Conservation (phyloP, 164 flowering plant genomes). For the Magnolia sinica region DNA sequence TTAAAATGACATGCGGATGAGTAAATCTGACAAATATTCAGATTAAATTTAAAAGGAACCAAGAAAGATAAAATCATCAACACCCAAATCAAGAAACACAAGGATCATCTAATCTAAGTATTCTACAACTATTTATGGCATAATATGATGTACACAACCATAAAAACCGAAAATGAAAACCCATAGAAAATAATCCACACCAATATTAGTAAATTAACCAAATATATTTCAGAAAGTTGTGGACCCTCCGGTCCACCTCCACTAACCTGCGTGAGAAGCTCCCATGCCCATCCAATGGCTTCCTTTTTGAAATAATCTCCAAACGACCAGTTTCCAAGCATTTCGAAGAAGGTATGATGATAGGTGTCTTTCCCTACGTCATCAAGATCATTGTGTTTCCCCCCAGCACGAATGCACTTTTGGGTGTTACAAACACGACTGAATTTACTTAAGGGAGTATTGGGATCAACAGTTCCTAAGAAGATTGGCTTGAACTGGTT, state of each 20-base stretch:
- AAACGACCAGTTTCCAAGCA: constrained; percentile 99
- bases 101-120: too few species aligned
- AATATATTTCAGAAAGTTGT: too few species aligned
- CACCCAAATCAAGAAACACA: too few species aligned
- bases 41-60: too few species aligned
- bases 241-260: background rate
- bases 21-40: too few species aligned
- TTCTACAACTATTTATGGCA: too few species aligned
- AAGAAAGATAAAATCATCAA: too few species aligned
- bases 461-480: constrained; percentile 85
- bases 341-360: constrained; percentile 98
- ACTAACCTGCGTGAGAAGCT: constrained; percentile 80
- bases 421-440: constrained; percentile 91
- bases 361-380: constrained; percentile 99
- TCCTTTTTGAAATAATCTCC: constrained; percentile 93
- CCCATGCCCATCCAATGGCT: constrained; percentile 95
- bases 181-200: too few species aligned
- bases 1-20: too few species aligned
- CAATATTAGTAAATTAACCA: too few species aligned
- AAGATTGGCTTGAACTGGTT: constrained; percentile 97
- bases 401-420: constrained; percentile 97
- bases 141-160: too few species aligned
- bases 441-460: constrained; percentile 68
- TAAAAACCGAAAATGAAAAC: too few species aligned
- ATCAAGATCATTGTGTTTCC: constrained; percentile 97